A percentile compares a stretch with the other conserved stretches of the same genome.
Evolutionary conservation across 1,284 basidiomycete genomes (phyloP).

Genomic region (Austroboletus novae-zelandiae): DNA sequence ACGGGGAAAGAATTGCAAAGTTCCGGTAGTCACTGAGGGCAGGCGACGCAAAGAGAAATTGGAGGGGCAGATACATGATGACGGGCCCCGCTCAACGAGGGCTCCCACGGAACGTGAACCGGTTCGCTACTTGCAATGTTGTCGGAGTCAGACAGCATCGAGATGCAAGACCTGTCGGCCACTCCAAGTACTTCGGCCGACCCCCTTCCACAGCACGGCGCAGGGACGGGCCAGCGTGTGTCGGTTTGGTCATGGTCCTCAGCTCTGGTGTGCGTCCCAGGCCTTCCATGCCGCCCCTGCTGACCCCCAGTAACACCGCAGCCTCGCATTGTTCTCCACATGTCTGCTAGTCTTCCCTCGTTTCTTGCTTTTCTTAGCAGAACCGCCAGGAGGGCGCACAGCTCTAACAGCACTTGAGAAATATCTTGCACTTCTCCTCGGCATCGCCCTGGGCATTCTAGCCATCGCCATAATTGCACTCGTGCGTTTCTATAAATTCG

Average conservation of each 20-base stretch:
- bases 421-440: slow-evolving; percentile 62
- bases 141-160: slow-evolving; percentile 18
- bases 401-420: slow-evolving; percentile 61
- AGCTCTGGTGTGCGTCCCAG: slow-evolving; percentile 37
- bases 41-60: background rate
- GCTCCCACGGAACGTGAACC: slow-evolving; percentile 5
- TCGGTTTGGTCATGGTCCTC: slow-evolving; percentile 49
- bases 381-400: slow-evolving; percentile 40
- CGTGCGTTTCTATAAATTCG: slow-evolving; percentile 34
- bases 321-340: slow-evolving; percentile 42
- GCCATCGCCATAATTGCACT: slow-evolving; percentile 58
- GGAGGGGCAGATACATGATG: slow-evolving; percentile 17
- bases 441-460: slow-evolving; percentile 54
- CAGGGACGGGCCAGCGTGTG: slow-evolving; percentile 2
- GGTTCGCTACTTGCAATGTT: background rate
- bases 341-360: slow-evolving; percentile 56
- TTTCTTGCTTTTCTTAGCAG: slow-evolving; percentile 60
- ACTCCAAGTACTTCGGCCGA: slow-evolving; percentile 7
- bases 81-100: background rate
- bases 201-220: background rate
- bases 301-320: slow-evolving; percentile 23
- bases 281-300: background rate
- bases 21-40: slow-evolving; percentile 7
- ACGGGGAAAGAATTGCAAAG: slow-evolving; percentile 40
- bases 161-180: slow-evolving; percentile 23